Evolutionary conservation across 768 basidiomycete species (phyloP).

Genomic region (Boletus rubescentipes): DNA sequence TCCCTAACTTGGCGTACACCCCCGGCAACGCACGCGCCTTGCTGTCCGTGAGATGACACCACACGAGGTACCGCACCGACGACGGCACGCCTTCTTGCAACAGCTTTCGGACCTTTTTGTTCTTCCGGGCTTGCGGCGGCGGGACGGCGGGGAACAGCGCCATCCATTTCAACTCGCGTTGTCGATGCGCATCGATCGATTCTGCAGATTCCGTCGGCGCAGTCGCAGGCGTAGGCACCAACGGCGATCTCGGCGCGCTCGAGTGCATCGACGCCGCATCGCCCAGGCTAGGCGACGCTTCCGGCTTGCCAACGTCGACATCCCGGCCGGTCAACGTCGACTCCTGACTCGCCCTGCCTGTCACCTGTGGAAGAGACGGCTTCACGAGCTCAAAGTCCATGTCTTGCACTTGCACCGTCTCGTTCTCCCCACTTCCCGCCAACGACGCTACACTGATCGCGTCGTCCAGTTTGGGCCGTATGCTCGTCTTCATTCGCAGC

Average conservation of each 20-base stretch:
- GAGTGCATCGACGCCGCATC: conserved; percentile 46
- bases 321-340: conserved; percentile 39
- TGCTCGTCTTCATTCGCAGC: conserved; percentile 45
- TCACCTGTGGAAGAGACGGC: conserved; percentile 49
- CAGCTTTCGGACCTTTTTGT: conserved; percentile 74
- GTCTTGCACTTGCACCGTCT: conserved; percentile 73
- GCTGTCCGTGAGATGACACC: conserved; percentile 78
- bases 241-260: conserved; percentile 25
- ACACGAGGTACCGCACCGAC: conserved; percentile 81
- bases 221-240: conserved; percentile 7
- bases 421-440: conserved; percentile 34
- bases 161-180: conserved; percentile 79
- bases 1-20: conserved; percentile 63
- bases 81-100: conserved; percentile 79
- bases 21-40: conserved; percentile 68
- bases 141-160: conserved; percentile 53
- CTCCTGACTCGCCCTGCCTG: conserved; percentile 54
- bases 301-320: conserved; percentile 12
- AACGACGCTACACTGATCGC: conserved; percentile 27
- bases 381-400: conserved; percentile 80
- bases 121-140: conserved; percentile 67
- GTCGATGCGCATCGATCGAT: conserved; percentile 60
- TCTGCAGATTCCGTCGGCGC: conserved; percentile 19
- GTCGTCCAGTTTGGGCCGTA: conserved; percentile 32
- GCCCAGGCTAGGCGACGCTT: conserved; percentile 27